phyloP scores from a whole-genome alignment of 2,329 filamentous ascomycete genomes.

The Aspergillus jensenii region DNA sequence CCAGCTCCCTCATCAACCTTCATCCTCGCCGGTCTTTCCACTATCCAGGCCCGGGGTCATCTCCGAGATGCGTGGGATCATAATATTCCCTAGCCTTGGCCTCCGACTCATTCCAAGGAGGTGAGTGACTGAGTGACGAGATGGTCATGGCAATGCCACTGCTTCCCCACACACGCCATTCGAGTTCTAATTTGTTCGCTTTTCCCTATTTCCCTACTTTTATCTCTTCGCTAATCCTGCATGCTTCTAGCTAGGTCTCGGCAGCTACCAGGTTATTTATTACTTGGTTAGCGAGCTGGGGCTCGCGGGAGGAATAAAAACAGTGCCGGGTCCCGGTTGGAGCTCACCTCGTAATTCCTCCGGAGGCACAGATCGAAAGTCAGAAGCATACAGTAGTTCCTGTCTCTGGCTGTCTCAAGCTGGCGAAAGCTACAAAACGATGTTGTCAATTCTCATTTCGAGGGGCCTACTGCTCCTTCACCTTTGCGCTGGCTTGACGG shows the following conservation, averaged over 20 bases:
- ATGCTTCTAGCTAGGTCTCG: neutral
- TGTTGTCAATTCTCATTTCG: constrained; percentile 20
- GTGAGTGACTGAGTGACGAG: neutral
- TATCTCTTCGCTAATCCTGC: neutral
- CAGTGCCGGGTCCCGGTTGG: neutral
- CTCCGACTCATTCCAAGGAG: neutral
- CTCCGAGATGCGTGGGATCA: constrained; percentile 8
- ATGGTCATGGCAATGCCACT: neutral
- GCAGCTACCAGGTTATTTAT: neutral
- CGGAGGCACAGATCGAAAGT: too few relatives aligned
- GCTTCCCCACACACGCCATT: neutral
- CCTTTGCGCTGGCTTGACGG: constrained; percentile 20
- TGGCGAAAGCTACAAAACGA: neutral
- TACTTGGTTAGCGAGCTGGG: neutral
- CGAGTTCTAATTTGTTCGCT: neutral
- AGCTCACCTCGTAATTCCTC: neutral
- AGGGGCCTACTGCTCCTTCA: constrained; percentile 28
- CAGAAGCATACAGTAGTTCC: neutral
- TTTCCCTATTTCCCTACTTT: neutral
- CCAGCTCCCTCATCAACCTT: neutral
- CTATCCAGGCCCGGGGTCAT: constrained; percentile 9
- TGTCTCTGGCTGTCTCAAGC: neutral
- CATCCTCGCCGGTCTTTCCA: neutral
- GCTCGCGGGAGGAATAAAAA: neutral
- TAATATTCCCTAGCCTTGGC: constrained; percentile 6